These are phyloP conservation scores for Trichoderma oligosporum DNA, from an alignment of 2,329 filamentous ascomycete species.

Conservation along the genomic window DNA sequence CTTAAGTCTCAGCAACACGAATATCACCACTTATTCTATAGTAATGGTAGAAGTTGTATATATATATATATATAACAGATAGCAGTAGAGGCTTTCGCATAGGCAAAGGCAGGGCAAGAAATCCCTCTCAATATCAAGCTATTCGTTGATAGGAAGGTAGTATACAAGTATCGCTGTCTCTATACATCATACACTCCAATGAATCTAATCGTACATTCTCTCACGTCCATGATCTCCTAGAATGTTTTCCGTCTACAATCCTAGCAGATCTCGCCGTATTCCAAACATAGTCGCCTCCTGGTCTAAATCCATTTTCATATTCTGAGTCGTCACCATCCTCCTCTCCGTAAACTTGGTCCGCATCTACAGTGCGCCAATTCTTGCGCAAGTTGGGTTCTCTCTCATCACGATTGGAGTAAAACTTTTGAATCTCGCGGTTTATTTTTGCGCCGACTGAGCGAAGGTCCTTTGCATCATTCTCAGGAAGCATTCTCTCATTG, in stretches of 20 bases:
- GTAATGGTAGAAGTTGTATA: neutral
- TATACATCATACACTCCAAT: neutral
- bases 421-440: constrained; percentile 37
- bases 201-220: neutral
- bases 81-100: too few species aligned
- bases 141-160: neutral
- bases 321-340: constrained; percentile 21
- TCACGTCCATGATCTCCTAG: neutral
- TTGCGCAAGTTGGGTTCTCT: constrained; percentile 33
- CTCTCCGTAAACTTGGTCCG: constrained; percentile 18
- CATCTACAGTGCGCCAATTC: neutral
- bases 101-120: neutral
- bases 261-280: constrained; percentile 29
- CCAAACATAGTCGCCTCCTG: constrained; percentile 32
- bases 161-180: neutral
- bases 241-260: neutral
- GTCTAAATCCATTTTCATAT: constrained; percentile 14
- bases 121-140: neutral
- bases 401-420: constrained; percentile 35
- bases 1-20: too few species aligned
- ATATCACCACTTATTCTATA: too few species aligned
- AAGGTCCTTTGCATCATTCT: constrained; percentile 33
- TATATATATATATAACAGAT: neutral
- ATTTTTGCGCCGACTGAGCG: constrained; percentile 34
- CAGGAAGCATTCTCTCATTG: constrained; percentile 39